Percentiles rank a stretch among this genome's conserved stretches.
These are phyloP conservation scores for Mortierella polycephala DNA, from an alignment of 371 early-diverging fungal genomes.

Conservation along the genomic window DNA sequence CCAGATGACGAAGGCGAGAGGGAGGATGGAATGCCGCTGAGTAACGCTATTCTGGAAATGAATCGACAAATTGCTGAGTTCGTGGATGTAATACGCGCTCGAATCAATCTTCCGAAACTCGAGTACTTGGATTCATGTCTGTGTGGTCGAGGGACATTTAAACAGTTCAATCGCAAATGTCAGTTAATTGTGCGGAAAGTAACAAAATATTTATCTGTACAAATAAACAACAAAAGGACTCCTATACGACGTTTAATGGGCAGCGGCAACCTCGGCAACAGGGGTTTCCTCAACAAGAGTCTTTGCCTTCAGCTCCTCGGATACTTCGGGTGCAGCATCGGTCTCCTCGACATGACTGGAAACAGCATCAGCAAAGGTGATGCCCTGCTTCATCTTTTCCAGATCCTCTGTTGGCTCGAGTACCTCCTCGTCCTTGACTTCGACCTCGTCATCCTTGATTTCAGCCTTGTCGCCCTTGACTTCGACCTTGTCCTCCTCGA, in stretches of 20 bases:
- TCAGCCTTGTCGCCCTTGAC: not conserved
- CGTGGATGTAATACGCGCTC: no score
- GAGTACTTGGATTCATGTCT: no score
- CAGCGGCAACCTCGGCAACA: constrained; percentile 16
- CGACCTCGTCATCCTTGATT: not conserved
- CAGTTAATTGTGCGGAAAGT: no score
- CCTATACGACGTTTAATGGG: constrained; percentile 2
- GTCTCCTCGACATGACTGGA: constrained; percentile 10
- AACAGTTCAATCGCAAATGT: no score
- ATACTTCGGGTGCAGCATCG: not conserved
- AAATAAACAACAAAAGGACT: not conserved
- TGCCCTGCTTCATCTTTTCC: constrained; percentile 26
- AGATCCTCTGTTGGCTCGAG: constrained; percentile 10
- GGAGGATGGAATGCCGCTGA: no score
- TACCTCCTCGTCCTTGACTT: not conserved
- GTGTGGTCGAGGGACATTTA: no score
- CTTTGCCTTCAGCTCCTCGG: not conserved
- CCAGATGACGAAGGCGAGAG: no score
- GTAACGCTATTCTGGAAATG: no score
- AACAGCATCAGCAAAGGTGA: constrained; percentile 31
- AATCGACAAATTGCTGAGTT: no score
- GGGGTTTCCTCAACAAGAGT: not conserved
- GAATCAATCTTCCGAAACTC: no score
- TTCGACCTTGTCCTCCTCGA: not conserved
- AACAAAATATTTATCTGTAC: not conserved